Evolutionary conservation across 208 protist genomes (phyloP).

Genomic region (Leishmania tarentolae): DNA sequence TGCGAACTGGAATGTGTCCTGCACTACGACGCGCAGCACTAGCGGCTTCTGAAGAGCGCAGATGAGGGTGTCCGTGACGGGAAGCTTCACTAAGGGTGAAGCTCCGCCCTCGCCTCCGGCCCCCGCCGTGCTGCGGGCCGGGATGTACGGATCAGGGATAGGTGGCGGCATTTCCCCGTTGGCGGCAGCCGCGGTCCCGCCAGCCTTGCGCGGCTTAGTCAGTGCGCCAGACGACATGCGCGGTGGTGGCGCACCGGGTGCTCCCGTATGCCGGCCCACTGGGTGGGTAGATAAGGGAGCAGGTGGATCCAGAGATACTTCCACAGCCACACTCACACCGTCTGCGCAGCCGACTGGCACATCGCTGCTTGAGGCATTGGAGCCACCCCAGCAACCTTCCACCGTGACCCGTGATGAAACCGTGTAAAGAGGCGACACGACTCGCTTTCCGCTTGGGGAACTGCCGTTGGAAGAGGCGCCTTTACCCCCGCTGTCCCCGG

Average conservation of each 20-base stretch:
- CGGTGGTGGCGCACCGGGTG: not conserved
- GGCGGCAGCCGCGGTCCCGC: not conserved
- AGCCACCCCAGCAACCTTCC: conserved; percentile 25
- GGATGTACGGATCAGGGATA: conserved; percentile 17
- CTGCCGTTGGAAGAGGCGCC: not conserved
- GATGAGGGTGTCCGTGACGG: conserved; percentile 14
- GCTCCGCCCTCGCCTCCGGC: conserved; percentile 5
- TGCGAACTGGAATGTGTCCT: conserved; percentile 23
- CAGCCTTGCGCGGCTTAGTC: conserved; percentile 10
- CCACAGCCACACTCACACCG: conserved; percentile 5
- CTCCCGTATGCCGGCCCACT: not conserved
- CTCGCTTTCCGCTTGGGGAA: conserved; percentile 14
- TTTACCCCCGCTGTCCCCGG: conserved; percentile 8
- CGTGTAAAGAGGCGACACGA: conserved; percentile 22
- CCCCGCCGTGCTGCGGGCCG: conserved; percentile 11
- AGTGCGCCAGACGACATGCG: not conserved
- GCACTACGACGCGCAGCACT: conserved; percentile 18
- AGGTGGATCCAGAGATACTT: conserved; percentile 2
- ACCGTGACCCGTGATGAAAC: conserved; percentile 28
- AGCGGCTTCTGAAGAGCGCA: conserved; percentile 25
- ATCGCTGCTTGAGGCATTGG: not conserved
- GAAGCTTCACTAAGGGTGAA: conserved; percentile 16
- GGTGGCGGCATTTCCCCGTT: not conserved
- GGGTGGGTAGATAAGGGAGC: not conserved
- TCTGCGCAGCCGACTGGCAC: conserved; percentile 1